Conservation (phyloP, 139 green algal genomes). For the Tetradesmus lagerheimii region DNA sequence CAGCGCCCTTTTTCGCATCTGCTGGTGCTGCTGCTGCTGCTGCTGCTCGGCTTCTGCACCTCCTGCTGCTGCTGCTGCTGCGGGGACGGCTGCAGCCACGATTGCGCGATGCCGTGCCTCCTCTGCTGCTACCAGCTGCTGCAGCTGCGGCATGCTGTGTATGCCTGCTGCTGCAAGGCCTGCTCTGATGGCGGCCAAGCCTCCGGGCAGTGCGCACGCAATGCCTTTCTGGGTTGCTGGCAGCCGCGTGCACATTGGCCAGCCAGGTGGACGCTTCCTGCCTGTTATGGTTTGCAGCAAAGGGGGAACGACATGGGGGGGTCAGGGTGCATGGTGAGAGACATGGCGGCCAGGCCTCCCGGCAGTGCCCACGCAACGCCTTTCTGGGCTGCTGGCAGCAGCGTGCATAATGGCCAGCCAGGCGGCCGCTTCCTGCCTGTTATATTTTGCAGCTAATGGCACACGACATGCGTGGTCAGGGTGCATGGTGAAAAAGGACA, state of each 20-base stretch:
- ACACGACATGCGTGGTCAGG: no score
- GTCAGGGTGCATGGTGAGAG: neutral
- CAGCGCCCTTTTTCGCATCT: neutral
- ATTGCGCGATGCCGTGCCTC: neutral
- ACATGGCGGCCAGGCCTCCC: no score
- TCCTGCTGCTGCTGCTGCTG: neutral
- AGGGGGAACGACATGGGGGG: neutral
- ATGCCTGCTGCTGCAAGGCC: neutral
- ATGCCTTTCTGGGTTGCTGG: neutral
- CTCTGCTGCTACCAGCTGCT: neutral
- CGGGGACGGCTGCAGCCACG: neutral
- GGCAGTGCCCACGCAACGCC: neutral
- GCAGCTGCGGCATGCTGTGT: neutral
- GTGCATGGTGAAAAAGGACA: no score
- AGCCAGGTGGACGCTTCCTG: neutral
- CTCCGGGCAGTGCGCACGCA: neutral
- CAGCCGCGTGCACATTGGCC: neutral
- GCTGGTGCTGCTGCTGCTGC: neutral
- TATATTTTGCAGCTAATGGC: no score
- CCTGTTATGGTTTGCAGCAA: neutral
- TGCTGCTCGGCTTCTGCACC: neutral
- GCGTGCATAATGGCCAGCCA: no score
- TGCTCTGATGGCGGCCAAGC: neutral
- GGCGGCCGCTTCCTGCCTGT: no score
- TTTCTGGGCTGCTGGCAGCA: no score